A percentile compares a stretch with the other conserved stretches of the same genome.
Evolutionary conservation across 768 basidiomycete genomes (phyloP).

Genomic region (Hygrocybe coccinea): DNA sequence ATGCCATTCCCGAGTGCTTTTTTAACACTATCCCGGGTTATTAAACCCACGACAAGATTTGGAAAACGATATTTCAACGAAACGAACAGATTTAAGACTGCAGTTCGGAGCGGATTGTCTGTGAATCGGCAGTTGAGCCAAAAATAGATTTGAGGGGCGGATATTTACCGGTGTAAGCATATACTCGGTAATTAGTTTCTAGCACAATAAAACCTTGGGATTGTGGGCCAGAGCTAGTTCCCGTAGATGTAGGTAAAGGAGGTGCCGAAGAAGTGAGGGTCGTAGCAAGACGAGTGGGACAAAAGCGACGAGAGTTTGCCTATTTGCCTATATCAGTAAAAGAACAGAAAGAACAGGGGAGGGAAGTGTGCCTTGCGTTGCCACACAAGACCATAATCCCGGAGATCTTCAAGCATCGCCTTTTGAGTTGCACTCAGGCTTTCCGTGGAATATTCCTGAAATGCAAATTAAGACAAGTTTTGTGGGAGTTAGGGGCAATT

Average conservation of each 20-base stretch:
- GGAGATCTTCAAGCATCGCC: constrained; percentile 86
- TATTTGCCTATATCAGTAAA: constrained; percentile 31
- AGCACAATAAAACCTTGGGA: constrained; percentile 89
- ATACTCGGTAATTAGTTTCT: constrained; percentile 97
- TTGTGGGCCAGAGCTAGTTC: constrained; percentile 49
- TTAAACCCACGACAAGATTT: constrained; percentile 92
- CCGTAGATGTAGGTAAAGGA: constrained; percentile 61
- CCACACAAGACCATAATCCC: constrained; percentile 93
- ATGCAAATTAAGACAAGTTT: background rate
- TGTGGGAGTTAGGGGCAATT: background rate
- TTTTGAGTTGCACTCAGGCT: constrained; percentile 72
- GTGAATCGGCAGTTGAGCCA: constrained; percentile 12
- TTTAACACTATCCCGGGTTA: constrained; percentile 94
- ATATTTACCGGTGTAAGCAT: constrained; percentile 86
- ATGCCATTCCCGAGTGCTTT: constrained; percentile 93
- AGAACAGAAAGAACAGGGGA: constrained; percentile 14
- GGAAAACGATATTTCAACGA: constrained; percentile 91
- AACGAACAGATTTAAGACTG: constrained; percentile 91
- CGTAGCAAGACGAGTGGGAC: constrained; percentile 90
- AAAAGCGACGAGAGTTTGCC: constrained; percentile 77
- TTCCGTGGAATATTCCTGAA: constrained; percentile 85
- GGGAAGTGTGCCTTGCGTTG: constrained; percentile 58
- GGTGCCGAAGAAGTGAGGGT: constrained; percentile 90
- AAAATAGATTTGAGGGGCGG: constrained; percentile 11
- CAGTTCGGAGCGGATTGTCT: constrained; percentile 96